phyloP scores from a whole-genome alignment of 2,329 filamentous ascomycete species.

The Trichoderma breve region DNA sequence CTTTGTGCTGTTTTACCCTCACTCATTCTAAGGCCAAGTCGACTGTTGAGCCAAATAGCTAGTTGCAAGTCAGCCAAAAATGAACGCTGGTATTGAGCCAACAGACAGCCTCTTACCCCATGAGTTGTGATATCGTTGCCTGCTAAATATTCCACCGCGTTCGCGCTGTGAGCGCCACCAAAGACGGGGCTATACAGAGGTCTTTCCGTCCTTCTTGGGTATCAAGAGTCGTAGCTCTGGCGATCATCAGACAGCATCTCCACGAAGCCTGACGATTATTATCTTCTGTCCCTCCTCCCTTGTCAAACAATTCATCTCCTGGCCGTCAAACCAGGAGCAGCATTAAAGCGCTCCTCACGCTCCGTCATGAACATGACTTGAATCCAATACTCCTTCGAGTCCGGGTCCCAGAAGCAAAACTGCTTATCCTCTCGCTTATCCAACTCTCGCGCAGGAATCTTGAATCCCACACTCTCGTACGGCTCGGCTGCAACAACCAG shows the following conservation, averaged over 20 bases:
- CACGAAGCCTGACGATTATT: not conserved
- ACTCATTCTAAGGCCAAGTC: not conserved
- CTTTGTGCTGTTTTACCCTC: not conserved
- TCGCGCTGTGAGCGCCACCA: not conserved
- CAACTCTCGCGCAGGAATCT: constrained; percentile 89
- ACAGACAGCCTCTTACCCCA: constrained; percentile 20
- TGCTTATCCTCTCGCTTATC: constrained; percentile 84
- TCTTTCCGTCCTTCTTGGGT: not conserved
- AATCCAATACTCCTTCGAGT: constrained; percentile 95
- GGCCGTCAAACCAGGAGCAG: constrained; percentile 58
- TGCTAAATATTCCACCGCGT: not conserved
- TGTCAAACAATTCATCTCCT: constrained; percentile 35
- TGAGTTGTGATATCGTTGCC: not conserved
- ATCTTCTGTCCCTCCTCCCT: not conserved
- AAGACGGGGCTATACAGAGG: not conserved
- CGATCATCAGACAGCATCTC: not conserved
- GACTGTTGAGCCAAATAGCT: not conserved
- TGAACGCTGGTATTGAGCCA: not conserved
- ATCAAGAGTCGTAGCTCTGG: not conserved
- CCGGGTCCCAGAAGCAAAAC: constrained; percentile 93
- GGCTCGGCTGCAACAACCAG: constrained; percentile 92
- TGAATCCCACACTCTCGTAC: constrained; percentile 96
- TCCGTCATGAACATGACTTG: constrained; percentile 99
- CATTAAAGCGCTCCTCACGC: constrained; percentile 82
- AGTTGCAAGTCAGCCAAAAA: constrained; percentile 8